Conservation (phyloP, 148 eudicot species). For the Chenopodium formosanum region DNA sequence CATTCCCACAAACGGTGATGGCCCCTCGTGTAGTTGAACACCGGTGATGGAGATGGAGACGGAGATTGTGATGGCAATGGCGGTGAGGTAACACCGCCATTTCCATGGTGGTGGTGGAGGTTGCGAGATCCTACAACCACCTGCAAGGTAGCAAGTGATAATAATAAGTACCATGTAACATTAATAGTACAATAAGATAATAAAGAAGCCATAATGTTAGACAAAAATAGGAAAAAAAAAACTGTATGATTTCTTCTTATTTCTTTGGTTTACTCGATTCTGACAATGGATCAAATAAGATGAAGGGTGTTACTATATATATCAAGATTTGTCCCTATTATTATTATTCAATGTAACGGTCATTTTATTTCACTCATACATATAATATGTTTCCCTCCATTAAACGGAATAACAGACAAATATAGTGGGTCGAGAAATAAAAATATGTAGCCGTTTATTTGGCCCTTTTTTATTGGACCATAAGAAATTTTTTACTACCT, state of each 20-base stretch:
- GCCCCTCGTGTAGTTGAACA: slow-evolving; percentile 10
- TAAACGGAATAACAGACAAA: not conserved
- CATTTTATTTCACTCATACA: not conserved
- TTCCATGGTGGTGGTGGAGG: slow-evolving; percentile 11
- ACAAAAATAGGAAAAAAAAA: not conserved
- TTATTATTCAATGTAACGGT: slow-evolving; percentile 12
- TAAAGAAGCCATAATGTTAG: not conserved
- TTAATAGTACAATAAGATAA: not conserved
- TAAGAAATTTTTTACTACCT: not conserved
- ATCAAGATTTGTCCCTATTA: not conserved
- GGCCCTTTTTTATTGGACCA: not conserved
- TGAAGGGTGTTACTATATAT: not conserved
- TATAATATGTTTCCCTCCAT: not conserved
- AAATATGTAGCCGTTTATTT: not conserved
- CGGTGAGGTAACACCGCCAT: not conserved
- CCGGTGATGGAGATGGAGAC: not conserved
- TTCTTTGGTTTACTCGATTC: not conserved
- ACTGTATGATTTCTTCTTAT: not conserved
- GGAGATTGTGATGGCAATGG: not conserved
- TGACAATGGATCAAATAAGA: not conserved
- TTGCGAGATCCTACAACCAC: slow-evolving; percentile 14
- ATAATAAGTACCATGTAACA: slow-evolving; percentile 1
- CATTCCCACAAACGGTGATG: slow-evolving; percentile 55
- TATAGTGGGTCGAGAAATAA: not conserved
- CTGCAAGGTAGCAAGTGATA: slow-evolving; percentile 29